Evolutionary conservation across 352 stramenopile species (phyloP), one percentile per base, ranked within the genome.

Genomic region (Pythium oligandrum): DNA sequence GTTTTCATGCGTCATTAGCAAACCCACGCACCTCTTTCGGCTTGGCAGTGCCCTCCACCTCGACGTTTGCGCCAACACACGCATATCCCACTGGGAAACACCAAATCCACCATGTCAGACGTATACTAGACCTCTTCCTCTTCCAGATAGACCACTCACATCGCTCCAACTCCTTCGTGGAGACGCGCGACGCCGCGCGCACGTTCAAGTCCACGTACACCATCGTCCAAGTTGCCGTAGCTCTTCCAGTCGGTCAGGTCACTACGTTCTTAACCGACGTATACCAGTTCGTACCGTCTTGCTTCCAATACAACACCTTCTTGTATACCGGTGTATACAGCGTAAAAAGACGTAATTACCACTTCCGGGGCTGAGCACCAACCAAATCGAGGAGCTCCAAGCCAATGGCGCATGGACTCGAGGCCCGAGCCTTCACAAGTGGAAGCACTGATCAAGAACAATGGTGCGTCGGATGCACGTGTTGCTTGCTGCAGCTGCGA

Each of bases 191-290:
- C 31, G 59, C 75, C n/a, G 64, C 56, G 48, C 65, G 75, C 48
- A 93, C 75, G 38, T 83, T 89, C 59, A 93, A 58, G 68, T 93
- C 83, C 48, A 75, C 63, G 68, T 90, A 93, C 66, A 72, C 62
- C 66, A 85, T 78, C 32, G 34, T 6, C n/a, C 32, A 52, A 55
- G 40, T 53, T 61, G 48, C 42, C 37, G 8, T 51, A 43, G 42
- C 17, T 26, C 17, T 26, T 26, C 17, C 17, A 26, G 17, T 26
- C 17, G 17, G 17, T 26, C 17, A 26, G 17, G 17, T 26, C 17
- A 26, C 17, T 26, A 26, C 17, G 17, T 26, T 26, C 17, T 26
- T 26, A 26, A 26, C 17, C 17, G 17, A 26, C 17, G 17, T 26
- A 26, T 26, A 26, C 17, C 17, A 26, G 17, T 26, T 26, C 17